Evolutionary conservation across 2,329 filamentous ascomycete species (phyloP).

Genomic region (Curvularia sp.): DNA sequence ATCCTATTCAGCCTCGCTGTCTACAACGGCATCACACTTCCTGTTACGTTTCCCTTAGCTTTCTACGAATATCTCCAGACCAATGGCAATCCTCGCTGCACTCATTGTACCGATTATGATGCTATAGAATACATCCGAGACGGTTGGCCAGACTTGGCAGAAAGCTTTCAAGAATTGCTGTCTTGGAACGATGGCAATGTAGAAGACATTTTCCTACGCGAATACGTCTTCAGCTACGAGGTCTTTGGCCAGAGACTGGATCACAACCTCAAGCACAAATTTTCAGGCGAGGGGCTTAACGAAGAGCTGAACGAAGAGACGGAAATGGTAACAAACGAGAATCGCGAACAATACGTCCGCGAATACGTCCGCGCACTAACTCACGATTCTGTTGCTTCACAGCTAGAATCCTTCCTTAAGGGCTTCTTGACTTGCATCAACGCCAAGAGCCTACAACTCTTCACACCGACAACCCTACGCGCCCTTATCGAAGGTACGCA

Average conservation of each 20-base stretch:
- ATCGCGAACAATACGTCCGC: conserved; percentile 77
- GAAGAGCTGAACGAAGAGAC: conserved; percentile 55
- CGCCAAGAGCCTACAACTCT: conserved; percentile 66
- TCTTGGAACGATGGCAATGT: conserved; percentile 83
- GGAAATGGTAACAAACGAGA: conserved; percentile 78
- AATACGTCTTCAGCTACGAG: conserved; percentile 82
- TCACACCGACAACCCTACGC: conserved; percentile 62
- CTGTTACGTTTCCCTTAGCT: conserved; percentile 83
- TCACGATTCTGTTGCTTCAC: conserved; percentile 64
- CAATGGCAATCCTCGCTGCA: conserved; percentile 59
- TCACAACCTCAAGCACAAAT: conserved; percentile 59
- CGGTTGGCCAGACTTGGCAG: conserved; percentile 84
- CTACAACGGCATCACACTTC: conserved; percentile 91
- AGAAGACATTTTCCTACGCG: conserved; percentile 80
- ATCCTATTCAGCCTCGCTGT: conserved; percentile 87
- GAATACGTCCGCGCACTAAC: conserved; percentile 71
- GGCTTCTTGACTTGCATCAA: conserved; percentile 82
- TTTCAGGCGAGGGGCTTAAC: neutral
- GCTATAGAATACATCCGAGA: conserved; percentile 78
- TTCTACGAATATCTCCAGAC: conserved; percentile 77
- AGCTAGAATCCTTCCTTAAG: conserved; percentile 77
- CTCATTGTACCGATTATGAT: conserved; percentile 1
- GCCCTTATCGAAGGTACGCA: conserved; percentile 82
- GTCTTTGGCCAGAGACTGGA: conserved; percentile 61
- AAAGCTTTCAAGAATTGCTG: conserved; percentile 73